Percentiles rank a stretch among this genome's conserved stretches.
Evolutionary conservation across 2,329 filamentous ascomycete genomes (phyloP).

Genomic region (Meredithiella fracta): DNA sequence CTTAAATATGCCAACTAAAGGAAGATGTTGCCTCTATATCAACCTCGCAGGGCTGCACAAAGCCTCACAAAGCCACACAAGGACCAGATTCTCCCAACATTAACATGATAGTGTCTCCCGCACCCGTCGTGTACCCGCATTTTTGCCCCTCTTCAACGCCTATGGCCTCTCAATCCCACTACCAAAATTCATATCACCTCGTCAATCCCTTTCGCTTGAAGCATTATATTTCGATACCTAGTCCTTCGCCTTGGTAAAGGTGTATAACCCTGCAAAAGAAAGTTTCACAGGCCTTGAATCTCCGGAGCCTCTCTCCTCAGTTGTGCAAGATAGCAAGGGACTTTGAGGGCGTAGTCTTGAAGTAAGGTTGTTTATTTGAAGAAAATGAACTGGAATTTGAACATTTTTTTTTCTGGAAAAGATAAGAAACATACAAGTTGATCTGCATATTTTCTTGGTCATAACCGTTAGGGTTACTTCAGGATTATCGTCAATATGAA

Average conservation of each 20-base stretch:
- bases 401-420: too few species aligned
- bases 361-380: too few species aligned
- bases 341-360: too few species aligned
- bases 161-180: background rate
- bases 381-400: too few species aligned
- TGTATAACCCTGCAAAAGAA: background rate
- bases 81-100: background rate
- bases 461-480: too few species aligned
- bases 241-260: background rate
- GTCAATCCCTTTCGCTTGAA: constrained; percentile 2
- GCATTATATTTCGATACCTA: background rate
- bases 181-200: constrained; percentile 3
- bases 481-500: too few species aligned
- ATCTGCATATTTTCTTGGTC: too few species aligned
- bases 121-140: background rate
- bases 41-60: background rate
- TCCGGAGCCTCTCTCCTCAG: background rate
- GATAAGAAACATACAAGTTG: too few species aligned
- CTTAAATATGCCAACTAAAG: background rate
- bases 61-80: background rate
- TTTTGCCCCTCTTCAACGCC: constrained; percentile 2
- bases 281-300: background rate
- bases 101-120: background rate
- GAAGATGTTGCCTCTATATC: too few species aligned
- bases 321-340: too few species aligned